Percentiles rank a stretch among this genome's conserved stretches.
phyloP scores from a whole-genome alignment of 352 stramenopile species.

The Pilasporangium apinafurcum region DNA sequence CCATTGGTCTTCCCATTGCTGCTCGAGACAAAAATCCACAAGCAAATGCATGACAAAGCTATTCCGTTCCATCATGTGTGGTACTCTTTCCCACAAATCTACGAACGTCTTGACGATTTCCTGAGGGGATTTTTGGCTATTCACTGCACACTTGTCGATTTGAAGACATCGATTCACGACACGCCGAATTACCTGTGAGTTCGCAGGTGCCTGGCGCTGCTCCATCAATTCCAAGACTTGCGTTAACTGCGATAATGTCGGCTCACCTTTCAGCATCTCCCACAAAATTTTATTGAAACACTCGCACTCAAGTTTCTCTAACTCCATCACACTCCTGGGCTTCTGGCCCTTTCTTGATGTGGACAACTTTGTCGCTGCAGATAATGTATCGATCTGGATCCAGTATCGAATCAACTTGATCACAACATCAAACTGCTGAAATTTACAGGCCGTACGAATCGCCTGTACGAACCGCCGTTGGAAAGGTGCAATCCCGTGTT shows the following conservation, averaged over 20 bases:
- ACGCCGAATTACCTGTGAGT: slow-evolving; percentile 12
- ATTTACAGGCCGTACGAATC: slow-evolving; percentile 20
- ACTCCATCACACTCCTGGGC: slow-evolving; percentile 4
- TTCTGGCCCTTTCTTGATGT: too few relatives aligned
- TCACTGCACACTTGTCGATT: too few relatives aligned
- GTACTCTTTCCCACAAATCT: slow-evolving; percentile 21
- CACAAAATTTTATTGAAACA: slow-evolving; percentile 24
- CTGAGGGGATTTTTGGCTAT: slow-evolving; percentile 11
- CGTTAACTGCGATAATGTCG: slow-evolving; percentile 11
- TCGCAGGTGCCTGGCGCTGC: neutral
- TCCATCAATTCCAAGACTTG: slow-evolving; percentile 18
- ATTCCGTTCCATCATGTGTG: slow-evolving; percentile 25
- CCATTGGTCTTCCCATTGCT: slow-evolving; percentile 11
- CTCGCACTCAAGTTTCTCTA: slow-evolving; percentile 9
- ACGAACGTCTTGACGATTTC: slow-evolving; percentile 21
- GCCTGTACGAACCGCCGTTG: slow-evolving; percentile 21
- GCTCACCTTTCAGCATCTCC: slow-evolving; percentile 21
- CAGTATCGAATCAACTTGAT: slow-evolving; percentile 23
- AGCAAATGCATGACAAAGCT: slow-evolving; percentile 43
- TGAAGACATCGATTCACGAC: slow-evolving; percentile 8
- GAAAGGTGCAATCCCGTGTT: slow-evolving; percentile 21
- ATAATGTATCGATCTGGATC: slow-evolving; percentile 8
- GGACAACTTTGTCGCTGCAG: too few relatives aligned
- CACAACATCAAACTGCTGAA: slow-evolving; percentile 14
- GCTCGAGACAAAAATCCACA: slow-evolving; percentile 24